phyloP scores from a whole-genome alignment of 805 yeast species.

The Kodamaea neixiangensis region DNA sequence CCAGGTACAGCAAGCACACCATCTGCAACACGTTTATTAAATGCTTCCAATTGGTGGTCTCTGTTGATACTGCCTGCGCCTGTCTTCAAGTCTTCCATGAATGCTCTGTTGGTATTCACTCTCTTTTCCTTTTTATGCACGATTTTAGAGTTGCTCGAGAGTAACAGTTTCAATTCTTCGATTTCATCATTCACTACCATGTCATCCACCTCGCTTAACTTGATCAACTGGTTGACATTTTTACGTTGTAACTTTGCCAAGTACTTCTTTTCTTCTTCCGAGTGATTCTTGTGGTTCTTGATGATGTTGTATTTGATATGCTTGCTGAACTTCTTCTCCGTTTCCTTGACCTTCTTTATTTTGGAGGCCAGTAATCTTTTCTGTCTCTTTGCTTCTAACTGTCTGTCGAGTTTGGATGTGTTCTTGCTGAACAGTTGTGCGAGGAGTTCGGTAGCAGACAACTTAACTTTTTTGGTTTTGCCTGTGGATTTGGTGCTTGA shows the following conservation, averaged over 20 bases:
- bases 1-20: conserved; percentile 57
- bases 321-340: conserved; percentile 35
- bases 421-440: conserved; percentile 12
- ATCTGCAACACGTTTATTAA: conserved; percentile 41
- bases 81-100: conserved; percentile 18
- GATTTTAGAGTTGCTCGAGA: conserved; percentile 20
- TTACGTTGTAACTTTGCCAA: conserved; percentile 38
- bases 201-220: conserved; percentile 33
- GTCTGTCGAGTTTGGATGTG: conserved; percentile 9
- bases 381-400: conserved; percentile 11
- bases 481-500: conserved; percentile 10
- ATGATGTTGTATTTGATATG: conserved; percentile 41
- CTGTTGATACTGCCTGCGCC: conserved; percentile 13
- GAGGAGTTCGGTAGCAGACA: conserved; percentile 16
- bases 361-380: conserved; percentile 13
- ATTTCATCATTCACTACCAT: conserved; percentile 32
- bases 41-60: conserved; percentile 21
- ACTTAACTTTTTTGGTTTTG: conserved; percentile 3
- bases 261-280: conserved; percentile 39
- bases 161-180: conserved; percentile 28
- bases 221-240: conserved; percentile 34
- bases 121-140: conserved; percentile 24
- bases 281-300: conserved; percentile 30
- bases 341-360: conserved; percentile 29
- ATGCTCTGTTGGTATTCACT: conserved; percentile 27